Percentiles rank a stretch among this genome's conserved stretches.
Evolutionary conservation across 305 asterid genomes (phyloP).

Genomic region (Fraxinus xanthoxyloides): DNA sequence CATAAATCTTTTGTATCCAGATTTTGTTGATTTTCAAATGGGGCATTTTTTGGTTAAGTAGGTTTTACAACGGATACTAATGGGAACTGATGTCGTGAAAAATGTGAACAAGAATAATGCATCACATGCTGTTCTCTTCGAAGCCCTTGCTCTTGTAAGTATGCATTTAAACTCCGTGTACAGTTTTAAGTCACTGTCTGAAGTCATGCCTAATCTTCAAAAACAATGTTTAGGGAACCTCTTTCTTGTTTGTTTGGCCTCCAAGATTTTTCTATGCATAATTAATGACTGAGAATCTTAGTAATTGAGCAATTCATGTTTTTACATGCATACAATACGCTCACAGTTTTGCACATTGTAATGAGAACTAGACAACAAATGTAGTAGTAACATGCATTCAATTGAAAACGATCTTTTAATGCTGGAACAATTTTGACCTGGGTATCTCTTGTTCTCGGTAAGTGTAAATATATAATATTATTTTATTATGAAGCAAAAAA

Average conservation of each 20-base stretch:
- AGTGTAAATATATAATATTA: not conserved
- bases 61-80: slow-evolving; percentile 95
- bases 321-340: not conserved
- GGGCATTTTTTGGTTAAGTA: slow-evolving; percentile 15
- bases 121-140: slow-evolving; percentile 98
- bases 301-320: not conserved
- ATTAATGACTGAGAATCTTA: slow-evolving; percentile 2
- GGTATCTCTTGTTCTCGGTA: not conserved
- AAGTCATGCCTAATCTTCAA: slow-evolving; percentile 5
- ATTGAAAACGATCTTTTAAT: slow-evolving; percentile 4
- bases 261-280: not conserved
- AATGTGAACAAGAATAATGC: slow-evolving; percentile 99
- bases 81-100: slow-evolving; percentile 99
- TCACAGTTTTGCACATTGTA: not conserved
- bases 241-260: not conserved
- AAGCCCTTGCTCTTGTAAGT: slow-evolving; percentile 99
- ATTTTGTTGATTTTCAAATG: not conserved
- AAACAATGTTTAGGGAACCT: not conserved
- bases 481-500: not conserved
- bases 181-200: not conserved
- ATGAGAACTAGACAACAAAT: not conserved
- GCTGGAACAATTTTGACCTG: not conserved
- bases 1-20: not conserved
- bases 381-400: not conserved
- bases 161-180: slow-evolving; percentile 3